phyloP scores from a whole-genome alignment of 805 yeast genomes.

The Metschnikowia borealis region DNA sequence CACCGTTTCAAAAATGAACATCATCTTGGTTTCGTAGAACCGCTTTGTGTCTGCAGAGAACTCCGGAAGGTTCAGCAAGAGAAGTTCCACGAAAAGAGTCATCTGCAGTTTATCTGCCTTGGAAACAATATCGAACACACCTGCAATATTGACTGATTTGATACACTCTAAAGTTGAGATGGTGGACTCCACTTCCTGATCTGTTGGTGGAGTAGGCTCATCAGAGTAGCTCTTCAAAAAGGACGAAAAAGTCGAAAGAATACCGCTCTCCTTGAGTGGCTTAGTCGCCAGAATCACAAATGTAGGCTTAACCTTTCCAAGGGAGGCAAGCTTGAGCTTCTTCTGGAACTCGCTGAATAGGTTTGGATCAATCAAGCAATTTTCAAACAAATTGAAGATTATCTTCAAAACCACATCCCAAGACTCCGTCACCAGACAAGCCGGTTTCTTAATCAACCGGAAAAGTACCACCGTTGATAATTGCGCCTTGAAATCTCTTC shows the following conservation, averaged over 20 bases:
- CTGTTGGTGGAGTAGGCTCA: conserved; percentile 87
- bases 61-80: conserved; percentile 28
- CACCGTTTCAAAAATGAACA: conserved; percentile 46
- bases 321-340: conserved; percentile 45
- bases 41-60: conserved; percentile 29
- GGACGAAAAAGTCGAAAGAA: conserved; percentile 89
- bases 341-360: conserved; percentile 61
- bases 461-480: conserved; percentile 82
- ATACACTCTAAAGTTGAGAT: conserved; percentile 80
- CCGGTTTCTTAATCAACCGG: conserved; percentile 62
- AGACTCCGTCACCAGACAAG: conserved; percentile 45
- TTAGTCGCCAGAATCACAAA: conserved; percentile 59
- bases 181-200: conserved; percentile 86
- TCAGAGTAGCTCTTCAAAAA: conserved; percentile 84
- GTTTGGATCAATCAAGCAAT: conserved; percentile 63
- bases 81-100: conserved; percentile 31
- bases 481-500: conserved; percentile 89
- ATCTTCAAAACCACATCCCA: conserved; percentile 64
- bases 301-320: conserved; percentile 64
- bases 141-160: conserved; percentile 58
- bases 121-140: conserved; percentile 51
- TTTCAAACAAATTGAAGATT: conserved; percentile 62
- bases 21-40: conserved; percentile 42
- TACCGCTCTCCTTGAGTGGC: conserved; percentile 66
- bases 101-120: conserved; percentile 33